These are phyloP conservation scores for Podaxis sp. DNA, from an alignment of 768 basidiomycete species.

Conservation along the genomic window DNA sequence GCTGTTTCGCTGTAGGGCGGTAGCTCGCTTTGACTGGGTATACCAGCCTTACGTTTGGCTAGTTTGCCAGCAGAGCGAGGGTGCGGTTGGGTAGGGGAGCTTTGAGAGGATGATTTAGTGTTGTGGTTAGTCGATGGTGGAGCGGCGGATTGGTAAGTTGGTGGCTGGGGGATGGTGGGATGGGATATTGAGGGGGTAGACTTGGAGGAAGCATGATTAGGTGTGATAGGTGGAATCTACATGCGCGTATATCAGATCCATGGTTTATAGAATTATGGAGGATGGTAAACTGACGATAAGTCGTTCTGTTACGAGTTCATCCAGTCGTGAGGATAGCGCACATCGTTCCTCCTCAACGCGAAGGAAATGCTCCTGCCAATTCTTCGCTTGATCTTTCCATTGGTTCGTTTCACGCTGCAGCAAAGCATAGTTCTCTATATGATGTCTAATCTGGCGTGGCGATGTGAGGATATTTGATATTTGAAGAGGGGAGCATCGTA, in stretches of 20 bases:
- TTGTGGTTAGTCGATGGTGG: background rate
- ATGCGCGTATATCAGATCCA: background rate
- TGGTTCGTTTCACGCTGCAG: constrained; percentile 64
- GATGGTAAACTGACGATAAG: constrained; percentile 36
- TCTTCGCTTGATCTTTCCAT: constrained; percentile 73
- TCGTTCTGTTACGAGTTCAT: constrained; percentile 55
- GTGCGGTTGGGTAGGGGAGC: background rate
- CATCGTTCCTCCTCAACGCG: constrained; percentile 71
- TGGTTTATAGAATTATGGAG: background rate
- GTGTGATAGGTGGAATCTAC: constrained; percentile 1
- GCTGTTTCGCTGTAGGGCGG: constrained; percentile 9
- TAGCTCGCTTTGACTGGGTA: constrained; percentile 11
- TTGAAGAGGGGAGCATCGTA: background rate
- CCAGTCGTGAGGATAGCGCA: constrained; percentile 52
- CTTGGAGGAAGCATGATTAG: background rate
- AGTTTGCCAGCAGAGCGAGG: constrained; percentile 12
- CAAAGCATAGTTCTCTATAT: constrained; percentile 52
- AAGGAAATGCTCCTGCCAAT: constrained; percentile 81
- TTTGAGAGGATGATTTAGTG: background rate
- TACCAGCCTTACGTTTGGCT: constrained; percentile 1
- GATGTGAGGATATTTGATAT: constrained; percentile 20
- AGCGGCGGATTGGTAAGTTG: constrained; percentile 16
- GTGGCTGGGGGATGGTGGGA: background rate
- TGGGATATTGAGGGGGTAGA: background rate
- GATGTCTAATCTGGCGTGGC: constrained; percentile 64